Evolutionary conservation across 1,284 basidiomycete genomes (phyloP), one percentile per base, ranked within the genome.

Genomic region (Puccinia hordei): DNA sequence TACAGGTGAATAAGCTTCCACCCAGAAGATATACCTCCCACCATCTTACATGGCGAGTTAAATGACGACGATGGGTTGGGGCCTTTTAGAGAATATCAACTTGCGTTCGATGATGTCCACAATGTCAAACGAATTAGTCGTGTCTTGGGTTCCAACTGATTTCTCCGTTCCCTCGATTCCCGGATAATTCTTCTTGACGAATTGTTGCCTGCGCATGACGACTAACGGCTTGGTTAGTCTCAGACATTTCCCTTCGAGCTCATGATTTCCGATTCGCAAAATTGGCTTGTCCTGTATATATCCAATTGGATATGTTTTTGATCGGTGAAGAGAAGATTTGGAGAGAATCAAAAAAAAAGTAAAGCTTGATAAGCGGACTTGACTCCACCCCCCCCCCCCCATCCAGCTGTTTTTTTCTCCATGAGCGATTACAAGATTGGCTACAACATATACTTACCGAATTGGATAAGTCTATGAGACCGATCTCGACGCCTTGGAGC

Each of bases 221-320:
- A 61, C 57, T 19, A 80, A 33, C 41, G 78, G 78, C 15, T 69
- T 57, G 17, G 55, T 24, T 10, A 80, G 46, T n/a, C 73, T 55
- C 24, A 80, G 35, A 55, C 30, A 53, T 51, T 80, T 80, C 2
- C 78, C 78, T 73, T 80, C 78, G 19, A 80, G 69, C n/a, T 73
- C 68, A 55, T 80, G 78, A 57, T 80, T 80, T 17, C 78, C 78
- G 13, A 80, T 80, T 13, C 68, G 65, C 44, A 73, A 73, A 10
- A 80, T 63, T 19, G 78, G 78, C 57, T 80, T 80, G 35, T 73
- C 71, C 78, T 80, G 46, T 2, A 10, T n/a, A n/a, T 33, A 69
- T 35, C 30, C 10, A 24, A 53, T 55, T 53, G 33, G n/a, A 55
- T 19, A 12, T 8, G 51, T 38, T 38, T 33, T 13, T 24, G 22